Evolutionary conservation across 495 filamentous ascomycete genomes (phyloP), one percentile per base, ranked within the genome.

Genomic region (Daldinia caldariorum): DNA sequence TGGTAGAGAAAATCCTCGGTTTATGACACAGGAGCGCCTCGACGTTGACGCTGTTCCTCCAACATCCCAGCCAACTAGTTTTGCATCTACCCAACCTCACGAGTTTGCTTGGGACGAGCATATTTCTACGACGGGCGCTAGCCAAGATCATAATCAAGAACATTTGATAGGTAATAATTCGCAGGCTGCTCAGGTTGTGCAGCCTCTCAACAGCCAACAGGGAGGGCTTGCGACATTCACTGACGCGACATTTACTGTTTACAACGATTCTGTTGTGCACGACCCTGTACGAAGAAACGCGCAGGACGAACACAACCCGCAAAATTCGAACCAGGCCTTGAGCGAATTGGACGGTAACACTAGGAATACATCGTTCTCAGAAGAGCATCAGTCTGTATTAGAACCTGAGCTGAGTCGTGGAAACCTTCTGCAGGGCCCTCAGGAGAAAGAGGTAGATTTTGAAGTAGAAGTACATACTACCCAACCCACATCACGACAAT

Each of bases 141-240:
- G 50, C 22, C 71, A 67, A 45, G 10, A 62, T 16, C 58, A 65
- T 12, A 41, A 41, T 34, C 35, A 32, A 4, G 43, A 18, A 10
- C 43, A 3, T 47, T 8, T 12, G 16, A 47, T 13, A 47, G 22
- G 43, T 47, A 47, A 20, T 20, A 47, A 22, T 45, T 77, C 65
- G 0, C 77, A 79, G 29, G 70, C 69, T 7, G 80, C 79, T 5
- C 78, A 81, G 54, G 41, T 72, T 3, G 65, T 79, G 4, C 58
- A 63, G 22, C 67, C 70, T n/a, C 47, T 72, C 6, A 73, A 29
- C 47, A 74, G 61, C 61, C 62, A 74, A 32, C 70, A 62, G 7
- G 67, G 37, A 9, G 54, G 61, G 10, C 58, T 76, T 5, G 66
- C 54, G 6, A 77, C 74, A 2, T 68, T 74, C 29, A 73, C 58